Conservation (phyloP, 495 filamentous ascomycete species). For the Podospora pseudoanserina region DNA sequence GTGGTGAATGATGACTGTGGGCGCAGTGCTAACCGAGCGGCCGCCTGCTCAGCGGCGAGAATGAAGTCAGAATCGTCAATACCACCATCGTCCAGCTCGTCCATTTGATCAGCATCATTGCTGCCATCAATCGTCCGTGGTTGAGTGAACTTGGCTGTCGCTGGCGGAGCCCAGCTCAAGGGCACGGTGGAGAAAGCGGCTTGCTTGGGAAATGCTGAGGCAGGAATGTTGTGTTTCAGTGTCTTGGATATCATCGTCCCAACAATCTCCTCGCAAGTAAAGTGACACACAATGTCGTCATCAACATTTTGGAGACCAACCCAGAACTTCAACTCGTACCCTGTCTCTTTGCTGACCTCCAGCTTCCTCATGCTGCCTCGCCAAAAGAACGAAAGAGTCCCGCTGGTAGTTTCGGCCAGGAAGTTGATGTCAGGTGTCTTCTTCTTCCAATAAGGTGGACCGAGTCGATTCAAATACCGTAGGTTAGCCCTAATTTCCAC, state of each 20-base stretch:
- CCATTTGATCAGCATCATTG: not conserved
- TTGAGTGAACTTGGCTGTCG: not conserved
- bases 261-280: conserved; percentile 87
- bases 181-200: not conserved
- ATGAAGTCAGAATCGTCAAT: conserved; percentile 28
- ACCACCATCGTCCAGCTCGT: conserved; percentile 17
- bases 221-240: conserved; percentile 60
- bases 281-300: conserved; percentile 65
- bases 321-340: conserved; percentile 59
- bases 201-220: conserved; percentile 48
- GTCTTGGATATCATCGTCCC: conserved; percentile 66
- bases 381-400: conserved; percentile 70
- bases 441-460: conserved; percentile 57
- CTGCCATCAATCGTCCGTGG: not conserved
- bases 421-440: conserved; percentile 67
- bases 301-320: conserved; percentile 52
- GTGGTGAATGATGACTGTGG: conserved; percentile 12
- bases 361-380: conserved; percentile 68
- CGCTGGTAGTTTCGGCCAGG: conserved; percentile 72
- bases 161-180: not conserved
- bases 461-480: conserved; percentile 67
- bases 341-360: conserved; percentile 39
- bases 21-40: conserved; percentile 10
- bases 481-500: conserved; percentile 66
- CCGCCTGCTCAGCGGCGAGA: conserved; percentile 23